Evolutionary conservation across 495 filamentous ascomycete species (phyloP), one percentile per base, ranked within the genome.

Genomic region (Letharia columbiana): DNA sequence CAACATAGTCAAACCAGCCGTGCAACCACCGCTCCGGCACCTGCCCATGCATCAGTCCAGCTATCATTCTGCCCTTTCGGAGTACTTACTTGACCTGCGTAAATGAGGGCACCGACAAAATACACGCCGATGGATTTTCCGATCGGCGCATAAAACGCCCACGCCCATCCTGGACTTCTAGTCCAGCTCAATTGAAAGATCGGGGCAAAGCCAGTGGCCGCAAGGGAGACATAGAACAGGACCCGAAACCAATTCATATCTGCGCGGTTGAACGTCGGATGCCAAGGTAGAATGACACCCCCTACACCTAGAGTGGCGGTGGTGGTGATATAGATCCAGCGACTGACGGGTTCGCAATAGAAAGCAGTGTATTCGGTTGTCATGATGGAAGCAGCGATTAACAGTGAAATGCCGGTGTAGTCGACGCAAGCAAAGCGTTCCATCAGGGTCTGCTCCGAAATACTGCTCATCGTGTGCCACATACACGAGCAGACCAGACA

Each of bases 291-390:
- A 62, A 98, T 91, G 68, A 92, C 89, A 39, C 94, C 94, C 61
- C 86, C 90, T 65, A 96, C 78, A 37, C 94, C 93, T 20, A 99
- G 82, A 23, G 86, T 75, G 69, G 90, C 86, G 10, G 94, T 98
- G 28, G 88, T 80, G 50, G 83, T 77, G 74, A 99, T 92, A 78
- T 97, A 98, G 39, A 86, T 79, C 84, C 89, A 95, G 42, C 91
- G 90, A 65, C 88, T 91, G 44, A 88, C 73, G 10, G 94, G 93
- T 68, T 99, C 95, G 76, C 93, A 96, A 75, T 99, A 98, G 77
- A 99, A 98, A 45, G 93, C 94, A 7, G 95, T 96, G 77, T 97
- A 98, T 74, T 99, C 94, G 62, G 91, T 96, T 6, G 94, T 96
- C 85, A 98, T 92, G 77, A 99, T 98, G 52, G 91, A 96, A 33